Base-by-base conservation (phyloP, 805 yeast species). In the Millerozyma miso region DNA sequence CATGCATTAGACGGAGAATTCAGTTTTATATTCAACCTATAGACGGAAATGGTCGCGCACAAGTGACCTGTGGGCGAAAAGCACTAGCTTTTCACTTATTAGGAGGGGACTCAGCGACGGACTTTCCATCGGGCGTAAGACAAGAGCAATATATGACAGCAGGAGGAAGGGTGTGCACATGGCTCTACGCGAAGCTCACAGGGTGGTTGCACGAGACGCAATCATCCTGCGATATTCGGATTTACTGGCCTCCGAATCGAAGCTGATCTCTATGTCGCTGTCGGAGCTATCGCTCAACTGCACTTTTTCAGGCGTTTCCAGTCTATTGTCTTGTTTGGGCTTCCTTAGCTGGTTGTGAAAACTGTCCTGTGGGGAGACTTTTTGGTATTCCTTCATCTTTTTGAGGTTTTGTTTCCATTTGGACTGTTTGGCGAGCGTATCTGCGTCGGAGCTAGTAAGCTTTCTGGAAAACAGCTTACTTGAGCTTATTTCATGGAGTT, bases 371-470 rank as follows among this genome's bases (percentile, higher is more conserved):
- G 15, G 19, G 15, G 37, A 26, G 37, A 31, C 34, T 29, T 54
- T 35, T 23, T 48, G 39, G 38, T 58, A 54, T n/a, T 47, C 23
- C 20, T 54, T 44, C 23, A 54, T 46, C 8, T 42, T 42, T 14
- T 42, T 29, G 31, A 60, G 26, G 38, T 62, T 63, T 10, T 42
- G 33, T 17, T 52, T 50, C 61, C 68, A 61, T 42, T 60, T 63
- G 26, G 42, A 37, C 29, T 44, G 44, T 37, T 53, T 56, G 20
- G 35, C 20, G 32, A 47, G 42, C 14, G 46, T 46, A 20, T 56
- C 60, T 16, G 46, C 49, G 1, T 35, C 34, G 4, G 63, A 55
- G 2, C 44, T 44, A 1, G 41, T 39, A 17, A 61, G 44, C 10
- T 52, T 46, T 17, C 53, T 51, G 2, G 38, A 31, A 38, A 52